These are phyloP conservation scores for Scutellaria barbata DNA, from an alignment of 257 asterid genomes.

Conservation along the genomic window DNA sequence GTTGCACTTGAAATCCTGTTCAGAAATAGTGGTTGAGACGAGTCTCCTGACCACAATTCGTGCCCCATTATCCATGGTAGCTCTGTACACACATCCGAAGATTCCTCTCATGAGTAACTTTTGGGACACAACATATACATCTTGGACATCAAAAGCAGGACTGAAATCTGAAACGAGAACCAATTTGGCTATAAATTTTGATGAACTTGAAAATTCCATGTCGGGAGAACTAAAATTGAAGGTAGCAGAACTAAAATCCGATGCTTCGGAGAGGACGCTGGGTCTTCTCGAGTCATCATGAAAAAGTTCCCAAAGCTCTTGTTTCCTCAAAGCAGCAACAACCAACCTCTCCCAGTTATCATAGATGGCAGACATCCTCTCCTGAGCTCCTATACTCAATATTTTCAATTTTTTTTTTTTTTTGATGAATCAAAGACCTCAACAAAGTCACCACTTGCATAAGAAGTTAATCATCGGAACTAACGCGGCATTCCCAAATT, in stretches of 20 bases:
- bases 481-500: too few species aligned
- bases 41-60: slow-evolving; percentile 30
- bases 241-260: slow-evolving; percentile 30
- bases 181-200: slow-evolving; percentile 18
- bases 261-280: slow-evolving; percentile 36
- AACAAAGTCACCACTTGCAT: too few species aligned
- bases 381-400: too few species aligned
- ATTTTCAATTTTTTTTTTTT: too few species aligned
- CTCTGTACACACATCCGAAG: slow-evolving; percentile 6
- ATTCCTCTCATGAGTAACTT: slow-evolving; percentile 30
- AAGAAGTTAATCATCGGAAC: too few species aligned
- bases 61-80: slow-evolving; percentile 5
- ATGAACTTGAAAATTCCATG: not conserved
- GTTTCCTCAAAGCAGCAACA: slow-evolving; percentile 33
- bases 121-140: not conserved
- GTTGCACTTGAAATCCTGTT: slow-evolving; percentile 2
- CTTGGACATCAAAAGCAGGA: slow-evolving; percentile 12
- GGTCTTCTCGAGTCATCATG: slow-evolving; percentile 37
- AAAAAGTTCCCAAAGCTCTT: slow-evolving; percentile 41
- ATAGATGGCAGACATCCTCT: slow-evolving; percentile 33
- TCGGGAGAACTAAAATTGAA: slow-evolving; percentile 6
- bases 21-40: slow-evolving; percentile 8
- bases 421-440: too few species aligned
- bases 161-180: slow-evolving; percentile 21
- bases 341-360: slow-evolving; percentile 45